Conservation (phyloP, 495 filamentous ascomycete genomes). For the Chaetomium fimeti region DNA sequence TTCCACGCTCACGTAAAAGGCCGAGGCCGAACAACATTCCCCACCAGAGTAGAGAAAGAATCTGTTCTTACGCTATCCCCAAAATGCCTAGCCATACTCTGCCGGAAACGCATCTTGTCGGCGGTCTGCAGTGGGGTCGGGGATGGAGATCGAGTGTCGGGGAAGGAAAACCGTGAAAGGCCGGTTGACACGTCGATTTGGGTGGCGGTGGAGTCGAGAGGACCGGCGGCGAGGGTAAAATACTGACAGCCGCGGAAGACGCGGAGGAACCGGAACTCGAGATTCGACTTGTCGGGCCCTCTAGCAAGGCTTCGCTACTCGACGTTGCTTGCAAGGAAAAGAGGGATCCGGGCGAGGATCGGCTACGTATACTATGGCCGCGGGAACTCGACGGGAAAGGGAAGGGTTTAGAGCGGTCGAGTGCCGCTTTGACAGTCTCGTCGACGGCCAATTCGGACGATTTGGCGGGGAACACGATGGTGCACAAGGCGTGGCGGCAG, state of each 20-base stretch:
- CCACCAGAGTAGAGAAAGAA: neutral
- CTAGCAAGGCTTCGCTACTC: neutral
- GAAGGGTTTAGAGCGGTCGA: neutral
- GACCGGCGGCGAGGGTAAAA: neutral
- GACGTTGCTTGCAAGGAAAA: neutral
- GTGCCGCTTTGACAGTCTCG: neutral
- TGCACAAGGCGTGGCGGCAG: constrained; percentile 1
- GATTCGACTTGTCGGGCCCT: neutral
- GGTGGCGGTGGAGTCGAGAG: neutral
- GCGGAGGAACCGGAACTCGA: neutral
- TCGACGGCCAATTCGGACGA: neutral
- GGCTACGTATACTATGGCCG: neutral
- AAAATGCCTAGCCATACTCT: constrained; percentile 38
- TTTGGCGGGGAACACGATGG: neutral
- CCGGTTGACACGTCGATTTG: neutral
- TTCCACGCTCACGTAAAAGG: neutral
- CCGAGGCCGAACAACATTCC: neutral
- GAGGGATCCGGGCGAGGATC: neutral
- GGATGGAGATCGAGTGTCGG: neutral
- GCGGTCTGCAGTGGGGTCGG: neutral
- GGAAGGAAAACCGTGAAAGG: no score
- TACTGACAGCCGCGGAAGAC: neutral
- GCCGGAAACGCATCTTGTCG: constrained; percentile 35
- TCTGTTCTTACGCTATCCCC: constrained; percentile 36
- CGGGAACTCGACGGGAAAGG: neutral